A percentile compares a stretch with the other conserved stretches of the same genome.
These are phyloP conservation scores for Akanthomyces dipterigenus DNA, from an alignment of 2,329 filamentous ascomycete species.

Conservation along the genomic window DNA sequence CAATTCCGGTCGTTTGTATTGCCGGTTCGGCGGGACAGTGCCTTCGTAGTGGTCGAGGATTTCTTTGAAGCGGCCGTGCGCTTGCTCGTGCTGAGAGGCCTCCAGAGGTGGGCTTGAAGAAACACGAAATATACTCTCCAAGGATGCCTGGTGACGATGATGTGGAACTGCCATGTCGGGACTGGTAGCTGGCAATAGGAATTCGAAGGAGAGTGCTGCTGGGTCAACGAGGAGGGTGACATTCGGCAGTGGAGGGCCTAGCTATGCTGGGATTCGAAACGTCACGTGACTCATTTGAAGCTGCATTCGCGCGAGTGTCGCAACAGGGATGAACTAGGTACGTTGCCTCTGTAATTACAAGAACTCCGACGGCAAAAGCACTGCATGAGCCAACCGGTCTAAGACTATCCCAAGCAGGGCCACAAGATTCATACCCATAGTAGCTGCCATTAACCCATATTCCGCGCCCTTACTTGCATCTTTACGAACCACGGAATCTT, in stretches of 20 bases:
- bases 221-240: background rate
- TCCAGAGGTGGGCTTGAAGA: background rate
- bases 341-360: no score
- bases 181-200: background rate
- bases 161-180: conserved; percentile 33
- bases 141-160: background rate
- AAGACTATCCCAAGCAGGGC: no score
- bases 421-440: no score
- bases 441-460: background rate
- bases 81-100: background rate
- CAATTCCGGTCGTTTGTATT: conserved; percentile 5
- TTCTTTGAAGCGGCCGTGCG: background rate
- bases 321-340: no score
- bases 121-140: background rate
- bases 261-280: background rate
- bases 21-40: background rate
- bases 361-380: no score
- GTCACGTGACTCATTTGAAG: background rate
- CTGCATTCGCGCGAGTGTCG: no score
- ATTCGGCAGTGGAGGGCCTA: background rate
- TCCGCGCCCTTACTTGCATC: background rate
- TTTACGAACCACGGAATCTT: background rate
- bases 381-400: no score
- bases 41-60: background rate
- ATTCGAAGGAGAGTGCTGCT: background rate